A percentile compares a stretch with the other conserved stretches of the same genome.
phyloP scores from a whole-genome alignment of 768 basidiomycete species.

The Trametes sanguinea region DNA sequence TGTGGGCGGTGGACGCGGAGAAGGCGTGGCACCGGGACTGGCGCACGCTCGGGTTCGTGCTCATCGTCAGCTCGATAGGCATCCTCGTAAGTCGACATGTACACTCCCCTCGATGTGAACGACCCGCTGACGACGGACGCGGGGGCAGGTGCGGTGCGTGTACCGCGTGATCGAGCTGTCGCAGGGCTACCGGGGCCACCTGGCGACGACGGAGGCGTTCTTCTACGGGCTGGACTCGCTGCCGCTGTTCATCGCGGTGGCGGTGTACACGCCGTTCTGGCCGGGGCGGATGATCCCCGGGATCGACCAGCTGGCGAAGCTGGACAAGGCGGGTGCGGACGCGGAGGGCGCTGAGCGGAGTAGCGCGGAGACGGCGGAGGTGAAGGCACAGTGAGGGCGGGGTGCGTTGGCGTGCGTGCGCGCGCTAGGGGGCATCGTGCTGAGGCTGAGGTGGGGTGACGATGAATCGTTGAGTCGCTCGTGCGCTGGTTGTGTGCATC shows the following conservation, averaged over 20 bases:
- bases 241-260: slow-evolving; percentile 62
- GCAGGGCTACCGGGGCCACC: slow-evolving; percentile 59
- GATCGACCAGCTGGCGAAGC: slow-evolving; percentile 14
- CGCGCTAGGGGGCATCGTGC: no score
- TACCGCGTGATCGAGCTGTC: slow-evolving; percentile 60
- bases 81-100: slow-evolving; percentile 39
- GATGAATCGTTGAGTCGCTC: no score
- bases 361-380: slow-evolving; percentile 2
- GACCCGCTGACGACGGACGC: no score
- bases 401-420: no score
- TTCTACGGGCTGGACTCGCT: slow-evolving; percentile 73
- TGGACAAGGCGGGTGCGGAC: not conserved
- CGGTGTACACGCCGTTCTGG: slow-evolving; percentile 62
- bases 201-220: slow-evolving; percentile 57
- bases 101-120: no score
- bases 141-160: slow-evolving; percentile 54
- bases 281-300: slow-evolving; percentile 56
- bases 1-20: slow-evolving; percentile 42
- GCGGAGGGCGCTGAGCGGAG: not conserved
- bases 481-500: no score
- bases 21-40: slow-evolving; percentile 57
- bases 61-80: slow-evolving; percentile 59
- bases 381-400: not conserved
- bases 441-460: no score
- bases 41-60: slow-evolving; percentile 52